Evolutionary conservation across 768 basidiomycete species (phyloP).

Genomic region (Suillus clintonianus): DNA sequence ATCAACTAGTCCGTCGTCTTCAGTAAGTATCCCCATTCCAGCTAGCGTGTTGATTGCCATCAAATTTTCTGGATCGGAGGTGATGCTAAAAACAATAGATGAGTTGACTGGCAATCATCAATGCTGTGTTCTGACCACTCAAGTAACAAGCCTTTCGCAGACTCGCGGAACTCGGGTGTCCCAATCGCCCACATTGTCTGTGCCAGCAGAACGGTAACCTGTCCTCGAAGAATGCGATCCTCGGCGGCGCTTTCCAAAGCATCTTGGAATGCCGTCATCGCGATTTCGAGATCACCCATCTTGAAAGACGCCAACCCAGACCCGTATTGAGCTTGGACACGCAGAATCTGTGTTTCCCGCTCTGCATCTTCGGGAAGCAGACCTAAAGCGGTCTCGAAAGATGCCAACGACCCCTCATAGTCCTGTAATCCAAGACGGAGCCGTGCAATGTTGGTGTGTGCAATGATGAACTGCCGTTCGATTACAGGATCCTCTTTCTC

Average conservation of each 20-base stretch:
- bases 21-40: slow-evolving; percentile 85
- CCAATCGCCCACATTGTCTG: slow-evolving; percentile 84
- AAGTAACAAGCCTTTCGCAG: slow-evolving; percentile 75
- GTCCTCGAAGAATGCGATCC: slow-evolving; percentile 54
- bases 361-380: slow-evolving; percentile 56
- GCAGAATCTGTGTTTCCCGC: slow-evolving; percentile 44
- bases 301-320: slow-evolving; percentile 73
- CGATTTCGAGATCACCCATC: slow-evolving; percentile 58
- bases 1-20: slow-evolving; percentile 78
- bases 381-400: slow-evolving; percentile 72
- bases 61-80: slow-evolving; percentile 75
- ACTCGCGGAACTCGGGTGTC: slow-evolving; percentile 72
- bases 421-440: slow-evolving; percentile 63
- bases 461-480: slow-evolving; percentile 78
- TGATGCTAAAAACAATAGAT: slow-evolving; percentile 53
- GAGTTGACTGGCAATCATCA: slow-evolving; percentile 2
- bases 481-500: slow-evolving; percentile 76
- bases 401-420: slow-evolving; percentile 61
- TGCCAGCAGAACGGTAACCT: slow-evolving; percentile 77
- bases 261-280: slow-evolving; percentile 66
- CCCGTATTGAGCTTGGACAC: slow-evolving; percentile 68
- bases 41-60: slow-evolving; percentile 81
- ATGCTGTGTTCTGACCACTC: slow-evolving; percentile 62
- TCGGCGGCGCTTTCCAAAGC: slow-evolving; percentile 59
- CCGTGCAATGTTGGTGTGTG: slow-evolving; percentile 81